phyloP scores from a whole-genome alignment of 2,329 filamentous ascomycete genomes.

The Lachnellula hyalina region DNA sequence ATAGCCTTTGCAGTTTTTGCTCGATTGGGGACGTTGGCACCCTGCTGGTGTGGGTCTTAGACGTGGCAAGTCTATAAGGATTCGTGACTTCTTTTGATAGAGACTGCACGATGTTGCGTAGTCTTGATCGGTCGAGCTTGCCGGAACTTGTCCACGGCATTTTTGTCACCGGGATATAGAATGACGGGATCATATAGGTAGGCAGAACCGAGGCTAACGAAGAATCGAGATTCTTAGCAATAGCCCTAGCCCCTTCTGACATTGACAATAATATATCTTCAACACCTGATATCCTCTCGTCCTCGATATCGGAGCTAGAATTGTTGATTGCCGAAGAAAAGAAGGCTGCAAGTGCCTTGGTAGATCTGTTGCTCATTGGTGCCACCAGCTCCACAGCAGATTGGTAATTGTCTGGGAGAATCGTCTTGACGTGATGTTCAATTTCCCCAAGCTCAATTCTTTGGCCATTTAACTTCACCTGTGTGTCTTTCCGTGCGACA shows the following conservation, averaged over 20 bases:
- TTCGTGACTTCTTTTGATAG: background rate
- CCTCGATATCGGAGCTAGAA: background rate
- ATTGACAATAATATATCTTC: slow-evolving; percentile 3
- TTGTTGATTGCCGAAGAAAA: background rate
- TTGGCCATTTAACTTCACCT: slow-evolving; percentile 47
- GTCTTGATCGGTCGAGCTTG: slow-evolving; percentile 33
- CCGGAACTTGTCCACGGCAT: slow-evolving; percentile 30
- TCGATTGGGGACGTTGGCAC: slow-evolving; percentile 5
- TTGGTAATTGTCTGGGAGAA: background rate
- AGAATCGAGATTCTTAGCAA: slow-evolving; percentile 4
- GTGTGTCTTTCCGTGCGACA: slow-evolving; percentile 43
- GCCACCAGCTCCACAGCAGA: slow-evolving; percentile 3
- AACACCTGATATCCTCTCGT: background rate
- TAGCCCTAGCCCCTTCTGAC: background rate
- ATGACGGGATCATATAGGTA: slow-evolving; percentile 32
- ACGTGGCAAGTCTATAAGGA: background rate
- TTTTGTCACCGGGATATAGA: slow-evolving; percentile 27
- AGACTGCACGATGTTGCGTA: slow-evolving; percentile 21
- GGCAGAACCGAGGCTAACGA: slow-evolving; percentile 15
- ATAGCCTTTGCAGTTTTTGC: slow-evolving; percentile 9
- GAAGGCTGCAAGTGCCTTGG: slow-evolving; percentile 1
- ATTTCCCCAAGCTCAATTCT: slow-evolving; percentile 40
- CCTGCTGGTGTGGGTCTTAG: background rate
- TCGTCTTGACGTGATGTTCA: slow-evolving; percentile 29
- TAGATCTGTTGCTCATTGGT: background rate